A percentile compares a stretch with the other conserved stretches of the same genome.
Evolutionary conservation across 192 early-diverging fungal genomes (phyloP).

Genomic region (Entophlyctis helioformis): DNA sequence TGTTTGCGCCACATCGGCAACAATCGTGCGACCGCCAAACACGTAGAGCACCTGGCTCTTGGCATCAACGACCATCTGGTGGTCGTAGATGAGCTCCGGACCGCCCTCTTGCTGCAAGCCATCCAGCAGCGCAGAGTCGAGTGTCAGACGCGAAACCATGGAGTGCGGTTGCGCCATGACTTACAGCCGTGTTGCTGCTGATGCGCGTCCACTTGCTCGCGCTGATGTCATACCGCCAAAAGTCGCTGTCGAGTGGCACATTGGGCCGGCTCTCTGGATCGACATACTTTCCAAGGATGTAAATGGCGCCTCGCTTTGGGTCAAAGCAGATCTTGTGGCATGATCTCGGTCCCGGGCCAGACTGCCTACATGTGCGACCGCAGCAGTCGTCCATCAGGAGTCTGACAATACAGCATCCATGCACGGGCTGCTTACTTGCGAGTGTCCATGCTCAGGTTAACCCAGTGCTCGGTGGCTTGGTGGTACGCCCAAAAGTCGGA

Average conservation of each 20-base stretch:
- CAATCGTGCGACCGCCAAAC: slow-evolving; percentile 76
- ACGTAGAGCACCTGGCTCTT: slow-evolving; percentile 62
- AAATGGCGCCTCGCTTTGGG: slow-evolving; percentile 57
- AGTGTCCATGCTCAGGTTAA: slow-evolving; percentile 65
- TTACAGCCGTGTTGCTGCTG: slow-evolving; percentile 63
- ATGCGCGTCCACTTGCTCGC: slow-evolving; percentile 58
- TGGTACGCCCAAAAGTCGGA: slow-evolving; percentile 82
- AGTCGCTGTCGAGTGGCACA: slow-evolving; percentile 65
- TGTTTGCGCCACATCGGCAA: slow-evolving; percentile 44
- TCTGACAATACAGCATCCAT: background rate
- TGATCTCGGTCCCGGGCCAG: slow-evolving; percentile 77
- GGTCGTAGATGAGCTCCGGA: slow-evolving; percentile 80
- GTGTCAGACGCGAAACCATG: too few species aligned
- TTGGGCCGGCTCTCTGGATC: slow-evolving; percentile 60
- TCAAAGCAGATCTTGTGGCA: slow-evolving; percentile 92
- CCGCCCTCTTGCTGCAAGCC: slow-evolving; percentile 56
- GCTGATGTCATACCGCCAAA: slow-evolving; percentile 77
- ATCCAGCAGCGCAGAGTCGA: background rate
- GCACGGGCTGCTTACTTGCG: slow-evolving; percentile 27
- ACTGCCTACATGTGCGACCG: slow-evolving; percentile 51
- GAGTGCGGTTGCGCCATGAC: slow-evolving; percentile 1
- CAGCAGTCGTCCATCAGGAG: background rate
- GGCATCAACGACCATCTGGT: slow-evolving; percentile 86
- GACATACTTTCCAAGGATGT: slow-evolving; percentile 81
- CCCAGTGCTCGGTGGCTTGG: slow-evolving; percentile 54